Percentiles rank a stretch among this genome's conserved stretches.
phyloP scores from a whole-genome alignment of 352 stramenopile genomes.

The Phytophthora pini region DNA sequence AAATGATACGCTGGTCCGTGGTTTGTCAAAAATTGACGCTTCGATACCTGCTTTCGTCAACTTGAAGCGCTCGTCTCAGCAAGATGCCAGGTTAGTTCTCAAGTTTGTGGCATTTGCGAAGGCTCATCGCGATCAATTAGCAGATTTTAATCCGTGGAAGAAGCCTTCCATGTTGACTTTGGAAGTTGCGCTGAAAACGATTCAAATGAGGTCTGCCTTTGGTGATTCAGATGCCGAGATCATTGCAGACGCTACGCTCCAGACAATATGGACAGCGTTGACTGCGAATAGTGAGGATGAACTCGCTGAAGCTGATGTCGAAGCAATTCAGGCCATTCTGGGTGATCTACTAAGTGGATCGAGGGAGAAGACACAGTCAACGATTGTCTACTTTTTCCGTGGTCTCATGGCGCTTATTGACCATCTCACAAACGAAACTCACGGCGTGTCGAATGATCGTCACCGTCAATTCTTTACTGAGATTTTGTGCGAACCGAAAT shows the following conservation, averaged over 20 bases:
- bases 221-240: slow-evolving; percentile 21
- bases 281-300: not conserved
- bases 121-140: slow-evolving; percentile 16
- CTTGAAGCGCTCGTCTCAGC: slow-evolving; percentile 31
- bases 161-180: slow-evolving; percentile 30
- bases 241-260: slow-evolving; percentile 37
- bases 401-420: slow-evolving; percentile 30
- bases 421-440: slow-evolving; percentile 5
- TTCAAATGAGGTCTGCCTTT: slow-evolving; percentile 31
- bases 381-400: slow-evolving; percentile 27
- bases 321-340: slow-evolving; percentile 36
- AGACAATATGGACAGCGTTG: slow-evolving; percentile 34
- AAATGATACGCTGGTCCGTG: slow-evolving; percentile 19
- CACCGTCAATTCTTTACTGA: slow-evolving; percentile 26
- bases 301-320: slow-evolving; percentile 12
- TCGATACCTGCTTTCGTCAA: slow-evolving; percentile 42
- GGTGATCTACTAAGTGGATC: slow-evolving; percentile 23
- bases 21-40: slow-evolving; percentile 34
- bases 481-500: slow-evolving; percentile 35
- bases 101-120: slow-evolving; percentile 41
- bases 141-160: slow-evolving; percentile 17
- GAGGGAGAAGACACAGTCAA: slow-evolving; percentile 4
- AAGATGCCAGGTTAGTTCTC: slow-evolving; percentile 33
- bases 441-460: slow-evolving; percentile 5
- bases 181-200: slow-evolving; percentile 33